Evolutionary conservation across 257 asterid species (phyloP).

Genomic region (Primulina tabacum): DNA sequence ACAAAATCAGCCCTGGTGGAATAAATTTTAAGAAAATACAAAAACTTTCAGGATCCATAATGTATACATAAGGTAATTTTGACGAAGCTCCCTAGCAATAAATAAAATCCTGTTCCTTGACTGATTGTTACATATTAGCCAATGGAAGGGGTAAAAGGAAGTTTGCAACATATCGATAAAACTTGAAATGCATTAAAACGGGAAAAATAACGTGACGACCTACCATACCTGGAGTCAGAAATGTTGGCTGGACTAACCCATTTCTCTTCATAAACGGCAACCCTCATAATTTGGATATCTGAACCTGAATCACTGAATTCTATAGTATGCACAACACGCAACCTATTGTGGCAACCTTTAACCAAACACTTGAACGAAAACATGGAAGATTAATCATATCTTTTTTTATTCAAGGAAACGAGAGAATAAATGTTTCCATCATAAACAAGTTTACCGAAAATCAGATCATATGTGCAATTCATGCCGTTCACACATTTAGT

Average conservation of each 20-base stretch:
- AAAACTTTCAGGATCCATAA: conserved; percentile 6
- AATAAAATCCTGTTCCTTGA: not conserved
- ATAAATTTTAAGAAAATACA: not conserved
- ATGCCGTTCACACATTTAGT: not conserved
- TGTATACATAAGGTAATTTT: not conserved
- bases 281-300: conserved; percentile 87
- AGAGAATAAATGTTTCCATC: not conserved
- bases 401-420: not conserved
- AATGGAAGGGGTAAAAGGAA: too few relatives aligned
- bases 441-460: not conserved
- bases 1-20: not conserved
- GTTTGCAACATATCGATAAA: conserved; percentile 7
- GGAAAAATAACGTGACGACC: not conserved
- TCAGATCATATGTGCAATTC: not conserved
- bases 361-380: conserved; percentile 69
- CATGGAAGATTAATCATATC: conserved; percentile 5
- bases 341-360: conserved; percentile 94
- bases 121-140: not conserved
- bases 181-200: conserved; percentile 12
- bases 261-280: conserved; percentile 94
- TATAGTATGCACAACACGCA: conserved; percentile 82
- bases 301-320: conserved; percentile 92
- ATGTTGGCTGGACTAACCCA: conserved; percentile 86
- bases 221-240: conserved; percentile 62
- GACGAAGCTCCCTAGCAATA: not conserved